Base-by-base conservation (phyloP, 306 rosid species). In the Quercus variabilis region DNA sequence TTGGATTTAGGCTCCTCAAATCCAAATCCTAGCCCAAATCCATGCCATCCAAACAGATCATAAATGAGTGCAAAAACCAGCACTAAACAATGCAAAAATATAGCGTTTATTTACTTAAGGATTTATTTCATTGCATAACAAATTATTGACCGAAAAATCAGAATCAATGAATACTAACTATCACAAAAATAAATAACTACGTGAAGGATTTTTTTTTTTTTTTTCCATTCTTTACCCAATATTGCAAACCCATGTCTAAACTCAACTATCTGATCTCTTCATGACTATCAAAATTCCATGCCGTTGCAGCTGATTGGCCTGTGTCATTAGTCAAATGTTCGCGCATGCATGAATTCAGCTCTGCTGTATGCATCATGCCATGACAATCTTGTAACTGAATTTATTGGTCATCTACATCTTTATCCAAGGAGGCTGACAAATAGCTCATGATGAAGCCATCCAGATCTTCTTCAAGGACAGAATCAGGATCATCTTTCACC, bases 391-490 rank as follows among this genome's bases (percentile, higher is more conserved):
- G 55, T 43, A 71, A 14, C 77, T 20, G 23, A 26, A 74, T 77
- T 88, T 80, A 94, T 33, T 70, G 77, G 65, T 69, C 85, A 41
- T 80, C 72, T 46, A 83, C 92, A 38, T 90, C 93, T 82, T 89
- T 92, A 74, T 92, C 97, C 78, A 95, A 81, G 76, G 88, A 90
- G 73, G 93, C 87, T 59, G 99, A 92, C 73, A 92, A 85, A 84
- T 95, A 92, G 86, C 90, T 91, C 79, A 92, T 58, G 75, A 95
- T 91, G 85, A 95, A 95, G 81, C 94, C 88, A 26, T 95, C 97
- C 55, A 92, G 80, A 73, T 95, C 99, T 77, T 94, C 98, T 81
- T 86, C 97, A 33, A 95, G 26, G 1, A 25, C 26, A 25, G 26
- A 25, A 25, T 25, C 26, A 25, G 26, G 26, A 25, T 25, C 26